Conservation (phyloP, 2,329 filamentous ascomycete species). For the Paraphoma sp. region DNA sequence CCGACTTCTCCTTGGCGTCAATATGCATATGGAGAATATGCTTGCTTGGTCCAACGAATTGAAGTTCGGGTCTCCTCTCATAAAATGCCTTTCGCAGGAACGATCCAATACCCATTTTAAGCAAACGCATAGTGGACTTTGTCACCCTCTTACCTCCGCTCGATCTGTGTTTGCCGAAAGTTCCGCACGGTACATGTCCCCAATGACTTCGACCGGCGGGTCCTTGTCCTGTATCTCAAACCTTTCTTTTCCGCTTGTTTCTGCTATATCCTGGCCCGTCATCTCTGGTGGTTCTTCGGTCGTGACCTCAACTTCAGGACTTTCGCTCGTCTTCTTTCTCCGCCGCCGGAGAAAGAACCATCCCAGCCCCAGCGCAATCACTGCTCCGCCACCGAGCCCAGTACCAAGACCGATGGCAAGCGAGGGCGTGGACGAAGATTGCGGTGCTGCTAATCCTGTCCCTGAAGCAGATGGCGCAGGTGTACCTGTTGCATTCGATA, state of each 20-base stretch:
- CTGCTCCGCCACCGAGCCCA: not conserved
- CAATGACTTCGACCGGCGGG: not conserved
- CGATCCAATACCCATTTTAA: not conserved
- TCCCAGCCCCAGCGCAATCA: not conserved
- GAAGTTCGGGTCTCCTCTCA: too few species aligned
- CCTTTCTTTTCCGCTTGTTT: not conserved
- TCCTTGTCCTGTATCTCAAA: slow-evolving; percentile 1
- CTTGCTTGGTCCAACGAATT: too few species aligned
- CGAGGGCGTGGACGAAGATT: not conserved
- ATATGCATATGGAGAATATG: too few species aligned
- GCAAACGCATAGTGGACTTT: not conserved
- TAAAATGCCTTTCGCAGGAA: not conserved
- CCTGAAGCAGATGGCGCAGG: not conserved
- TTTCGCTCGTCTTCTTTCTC: not conserved
- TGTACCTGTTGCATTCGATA: not conserved
- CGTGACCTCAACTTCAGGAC: not conserved
- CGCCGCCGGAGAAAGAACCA: not conserved
- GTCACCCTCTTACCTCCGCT: too few species aligned
- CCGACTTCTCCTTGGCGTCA: too few species aligned
- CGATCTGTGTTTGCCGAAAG: not conserved
- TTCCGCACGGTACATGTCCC: not conserved
- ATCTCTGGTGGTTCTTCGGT: not conserved
- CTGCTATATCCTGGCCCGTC: not conserved
- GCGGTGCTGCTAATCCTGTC: not conserved
- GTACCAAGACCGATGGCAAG: slow-evolving; percentile 2